Base-by-base conservation (phyloP, 2,329 filamentous ascomycete species). In the Colletotrichum spinosum region DNA sequence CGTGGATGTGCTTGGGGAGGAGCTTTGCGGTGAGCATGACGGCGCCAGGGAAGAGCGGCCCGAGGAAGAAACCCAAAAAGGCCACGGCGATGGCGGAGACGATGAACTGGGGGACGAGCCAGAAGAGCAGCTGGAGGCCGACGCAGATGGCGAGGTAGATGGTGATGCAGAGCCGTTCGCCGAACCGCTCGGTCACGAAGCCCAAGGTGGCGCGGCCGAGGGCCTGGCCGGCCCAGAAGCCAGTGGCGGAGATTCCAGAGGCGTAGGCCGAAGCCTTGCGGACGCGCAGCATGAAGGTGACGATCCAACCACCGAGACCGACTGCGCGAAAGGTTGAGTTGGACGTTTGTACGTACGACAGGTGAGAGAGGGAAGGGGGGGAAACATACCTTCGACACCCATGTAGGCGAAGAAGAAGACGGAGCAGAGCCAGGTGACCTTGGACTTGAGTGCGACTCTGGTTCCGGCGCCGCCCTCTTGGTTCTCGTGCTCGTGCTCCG, bases 191-290 rank as follows among this genome's bases (percentile, higher is more conserved):
- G 0, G 91, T 94, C 0, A 93, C 83, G 67, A 94, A 93, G 0
- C 90, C 90, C 4, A 94, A 77, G 0, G 85, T 74, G 1, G 93
- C 80, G 1, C 92, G 82, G 0, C 92, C 92, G 0, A 90, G 76
- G 0, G 91, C 92, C 71, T 93, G 86, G 1, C 92, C 92, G n/a
- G 91, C 84, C 92, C 92, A 94, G 77, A 93, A 94, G 0, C 91
- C 92, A 0, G 91, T 92, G 0, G 86, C 88, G 0, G 87, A 88
- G 76, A 92, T 89, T 34, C 91, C 91, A n/a, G 88, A 88, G 0
- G 87, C 86, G 70, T 92, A 93, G 0, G 86, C 77, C 2, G 79
- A 83, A 1, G 88, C 91, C 6, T 89, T 78, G 12, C 92, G 85
- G 9, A 92, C 88, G 11, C 86, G 84, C 6, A 92, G 86, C 90